Percentiles rank a stretch among this genome's conserved stretches.
Evolutionary conservation across 1,284 basidiomycete genomes (phyloP).

Genomic region (Meira miltonrushii): DNA sequence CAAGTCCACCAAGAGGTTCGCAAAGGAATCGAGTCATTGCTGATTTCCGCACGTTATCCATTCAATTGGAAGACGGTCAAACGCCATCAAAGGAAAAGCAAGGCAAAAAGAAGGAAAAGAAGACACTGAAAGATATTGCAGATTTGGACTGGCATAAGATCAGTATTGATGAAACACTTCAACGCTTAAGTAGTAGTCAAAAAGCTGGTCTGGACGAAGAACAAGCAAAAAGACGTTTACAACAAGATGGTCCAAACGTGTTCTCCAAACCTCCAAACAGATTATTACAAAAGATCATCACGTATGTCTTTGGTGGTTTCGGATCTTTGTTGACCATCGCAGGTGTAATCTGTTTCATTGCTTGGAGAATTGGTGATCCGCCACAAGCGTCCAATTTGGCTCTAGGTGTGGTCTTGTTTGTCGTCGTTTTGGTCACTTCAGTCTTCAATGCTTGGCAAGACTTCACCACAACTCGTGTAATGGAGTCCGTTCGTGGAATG

Average conservation of each 20-base stretch:
- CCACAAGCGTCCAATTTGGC: conserved; percentile 59
- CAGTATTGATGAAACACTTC: conserved; percentile 56
- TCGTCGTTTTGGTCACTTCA: conserved; percentile 55
- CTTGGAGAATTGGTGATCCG: conserved; percentile 58
- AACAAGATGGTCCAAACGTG: conserved; percentile 57
- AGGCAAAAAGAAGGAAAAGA: conserved; percentile 14
- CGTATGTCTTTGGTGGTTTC: conserved; percentile 61
- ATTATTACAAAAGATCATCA: conserved; percentile 58
- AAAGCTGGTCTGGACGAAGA: conserved; percentile 57
- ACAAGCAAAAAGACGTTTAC: conserved; percentile 58
- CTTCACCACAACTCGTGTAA: conserved; percentile 27
- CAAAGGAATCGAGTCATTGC: conserved; percentile 28
- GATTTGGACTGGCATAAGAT: conserved; percentile 61
- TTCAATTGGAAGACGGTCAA: conserved; percentile 38
- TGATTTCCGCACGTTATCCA: conserved; percentile 42
- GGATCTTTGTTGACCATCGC: conserved; percentile 61
- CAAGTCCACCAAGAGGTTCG: conserved; percentile 10
- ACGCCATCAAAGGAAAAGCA: conserved; percentile 16
- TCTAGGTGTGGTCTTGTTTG: conserved; percentile 52
- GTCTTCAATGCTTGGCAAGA: conserved; percentile 57
- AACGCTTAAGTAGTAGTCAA: conserved; percentile 54
- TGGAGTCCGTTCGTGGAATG: conserved; percentile 59
- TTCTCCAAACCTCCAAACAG: conserved; percentile 57
- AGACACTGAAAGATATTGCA: conserved; percentile 38
- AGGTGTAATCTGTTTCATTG: conserved; percentile 58